A percentile compares a stretch with the other conserved stretches of the same genome.
phyloP scores from a whole-genome alignment of 2,329 filamentous ascomycete genomes.

The Microsporum audouinii region DNA sequence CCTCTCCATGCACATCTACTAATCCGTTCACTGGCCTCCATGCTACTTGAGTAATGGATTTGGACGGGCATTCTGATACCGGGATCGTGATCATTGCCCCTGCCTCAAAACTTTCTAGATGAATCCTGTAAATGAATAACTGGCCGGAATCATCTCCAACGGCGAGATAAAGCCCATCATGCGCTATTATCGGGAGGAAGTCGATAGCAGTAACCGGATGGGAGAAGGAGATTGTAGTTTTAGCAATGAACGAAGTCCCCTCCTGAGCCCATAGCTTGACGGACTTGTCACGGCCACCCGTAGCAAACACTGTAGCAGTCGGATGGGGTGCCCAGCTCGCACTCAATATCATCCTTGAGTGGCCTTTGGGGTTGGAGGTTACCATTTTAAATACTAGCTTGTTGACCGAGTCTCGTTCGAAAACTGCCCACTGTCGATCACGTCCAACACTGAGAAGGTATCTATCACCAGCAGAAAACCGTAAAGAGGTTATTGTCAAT shows the following conservation, averaged over 20 bases:
- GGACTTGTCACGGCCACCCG: slow-evolving; percentile 78
- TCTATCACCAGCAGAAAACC: slow-evolving; percentile 64
- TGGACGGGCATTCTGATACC: slow-evolving; percentile 45
- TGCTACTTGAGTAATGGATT: slow-evolving; percentile 53
- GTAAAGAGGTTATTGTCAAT: slow-evolving; percentile 70
- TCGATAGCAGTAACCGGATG: slow-evolving; percentile 61
- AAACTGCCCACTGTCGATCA: slow-evolving; percentile 85
- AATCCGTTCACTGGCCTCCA: slow-evolving; percentile 47
- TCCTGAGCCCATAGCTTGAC: slow-evolving; percentile 57
- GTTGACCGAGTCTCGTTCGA: slow-evolving; percentile 41
- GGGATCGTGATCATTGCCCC: slow-evolving; percentile 25
- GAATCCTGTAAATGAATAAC: slow-evolving; percentile 33
- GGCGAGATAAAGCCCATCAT: slow-evolving; percentile 30
- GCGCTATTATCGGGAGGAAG: slow-evolving; percentile 39
- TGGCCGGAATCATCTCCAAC: slow-evolving; percentile 39
- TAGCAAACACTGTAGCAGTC: slow-evolving; percentile 54
- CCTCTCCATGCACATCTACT: slow-evolving; percentile 13
- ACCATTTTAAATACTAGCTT: slow-evolving; percentile 44
- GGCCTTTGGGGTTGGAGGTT: slow-evolving; percentile 66
- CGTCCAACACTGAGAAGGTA: slow-evolving; percentile 78
- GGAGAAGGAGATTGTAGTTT: slow-evolving; percentile 43
- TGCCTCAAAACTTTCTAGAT: slow-evolving; percentile 20
- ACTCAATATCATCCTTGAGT: slow-evolving; percentile 84
- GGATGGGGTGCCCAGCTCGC: slow-evolving; percentile 62
- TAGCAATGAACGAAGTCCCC: slow-evolving; percentile 40